Percentiles rank a stretch among this genome's conserved stretches.
Conservation (phyloP, 208 protist species). For the Trichomonas tenax region DNA sequence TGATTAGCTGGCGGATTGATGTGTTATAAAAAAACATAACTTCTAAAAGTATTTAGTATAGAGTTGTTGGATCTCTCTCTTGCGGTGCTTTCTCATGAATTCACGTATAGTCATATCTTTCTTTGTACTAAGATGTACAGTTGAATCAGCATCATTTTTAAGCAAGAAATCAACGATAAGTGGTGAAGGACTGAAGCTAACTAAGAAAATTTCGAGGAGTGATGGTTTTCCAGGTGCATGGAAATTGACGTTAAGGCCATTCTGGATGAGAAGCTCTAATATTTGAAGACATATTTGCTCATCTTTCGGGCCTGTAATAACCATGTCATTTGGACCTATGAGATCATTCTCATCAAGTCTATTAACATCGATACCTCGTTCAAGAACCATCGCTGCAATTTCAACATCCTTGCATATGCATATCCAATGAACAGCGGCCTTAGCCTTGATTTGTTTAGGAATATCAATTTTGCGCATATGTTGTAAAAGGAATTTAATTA, state of each 20-base stretch:
- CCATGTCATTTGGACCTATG: background rate
- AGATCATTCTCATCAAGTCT: background rate
- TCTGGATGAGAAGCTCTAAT: background rate
- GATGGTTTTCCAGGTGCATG: background rate
- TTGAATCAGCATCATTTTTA: background rate
- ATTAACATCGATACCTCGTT: background rate
- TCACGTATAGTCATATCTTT: no score
- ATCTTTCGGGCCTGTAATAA: background rate
- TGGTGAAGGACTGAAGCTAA: background rate
- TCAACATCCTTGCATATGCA: background rate
- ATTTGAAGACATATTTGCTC: background rate
- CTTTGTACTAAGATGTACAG: no score
- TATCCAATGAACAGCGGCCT: background rate
- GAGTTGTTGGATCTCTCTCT: no score
- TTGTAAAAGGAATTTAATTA: background rate
- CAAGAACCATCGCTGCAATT: background rate
- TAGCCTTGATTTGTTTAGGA: no score
- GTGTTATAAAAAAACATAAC: no score
- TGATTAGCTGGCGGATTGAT: no score
- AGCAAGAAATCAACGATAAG: background rate
- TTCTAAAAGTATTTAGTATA: no score
- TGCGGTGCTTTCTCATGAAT: no score
- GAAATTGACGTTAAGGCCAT: background rate
- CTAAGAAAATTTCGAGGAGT: background rate
- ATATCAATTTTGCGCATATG: background rate